These are phyloP conservation scores for Rauvolfia tetraphylla DNA, from an alignment of 257 asterid species.

Conservation along the genomic window DNA sequence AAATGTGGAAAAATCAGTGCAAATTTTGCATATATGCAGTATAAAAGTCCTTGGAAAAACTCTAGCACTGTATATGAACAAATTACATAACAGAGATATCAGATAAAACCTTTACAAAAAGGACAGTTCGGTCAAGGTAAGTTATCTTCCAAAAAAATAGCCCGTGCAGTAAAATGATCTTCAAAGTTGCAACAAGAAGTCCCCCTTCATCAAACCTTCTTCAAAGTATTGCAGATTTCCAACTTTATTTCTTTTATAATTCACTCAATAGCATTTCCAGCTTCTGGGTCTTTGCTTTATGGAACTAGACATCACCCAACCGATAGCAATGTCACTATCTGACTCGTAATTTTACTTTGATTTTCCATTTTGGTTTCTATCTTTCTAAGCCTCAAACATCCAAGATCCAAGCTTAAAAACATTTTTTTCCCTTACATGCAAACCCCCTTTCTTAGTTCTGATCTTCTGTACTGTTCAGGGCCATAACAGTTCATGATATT, in stretches of 20 bases:
- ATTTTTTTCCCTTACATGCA: not conserved
- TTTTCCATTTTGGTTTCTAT: not conserved
- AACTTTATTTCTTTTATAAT: not conserved
- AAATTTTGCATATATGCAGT: not conserved
- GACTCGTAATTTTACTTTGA: not conserved
- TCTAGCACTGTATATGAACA: not conserved
- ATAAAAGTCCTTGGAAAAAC: not conserved
- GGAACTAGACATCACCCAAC: not conserved
- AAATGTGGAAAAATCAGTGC: not conserved
- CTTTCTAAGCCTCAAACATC: not conserved
- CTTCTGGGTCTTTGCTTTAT: not conserved
- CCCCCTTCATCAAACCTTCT: not conserved
- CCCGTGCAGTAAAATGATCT: not conserved
- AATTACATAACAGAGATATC: not conserved
- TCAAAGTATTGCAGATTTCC: not conserved
- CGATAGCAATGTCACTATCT: not conserved
- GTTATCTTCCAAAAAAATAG: not conserved
- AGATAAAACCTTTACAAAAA: not conserved
- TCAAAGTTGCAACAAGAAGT: not conserved
- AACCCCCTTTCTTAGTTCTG: not conserved
- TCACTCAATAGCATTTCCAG: not conserved
- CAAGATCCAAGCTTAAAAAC: not conserved
- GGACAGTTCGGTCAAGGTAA: not conserved
- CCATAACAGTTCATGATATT: not conserved
- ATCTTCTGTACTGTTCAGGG: not conserved